A percentile compares a stretch with the other conserved stretches of the same genome.
Conservation (phyloP, 2,329 filamentous ascomycete genomes). For the Alternaria panax region DNA sequence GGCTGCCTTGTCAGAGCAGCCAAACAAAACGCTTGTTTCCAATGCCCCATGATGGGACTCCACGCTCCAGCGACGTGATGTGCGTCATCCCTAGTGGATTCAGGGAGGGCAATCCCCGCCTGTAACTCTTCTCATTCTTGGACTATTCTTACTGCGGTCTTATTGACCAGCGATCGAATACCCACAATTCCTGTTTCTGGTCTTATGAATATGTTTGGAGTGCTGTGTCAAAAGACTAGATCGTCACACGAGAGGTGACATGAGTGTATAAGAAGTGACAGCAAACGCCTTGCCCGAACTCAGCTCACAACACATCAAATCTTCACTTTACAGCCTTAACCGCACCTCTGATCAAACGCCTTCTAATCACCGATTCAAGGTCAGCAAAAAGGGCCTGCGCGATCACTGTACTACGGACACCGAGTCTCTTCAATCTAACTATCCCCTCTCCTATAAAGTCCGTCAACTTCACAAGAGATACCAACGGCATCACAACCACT, state of each 20-base stretch:
- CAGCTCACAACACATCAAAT: background rate
- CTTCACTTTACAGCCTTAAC: background rate
- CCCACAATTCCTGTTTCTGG: constrained; percentile 9
- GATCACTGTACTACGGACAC: background rate
- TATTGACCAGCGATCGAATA: constrained; percentile 9
- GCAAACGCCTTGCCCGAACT: background rate
- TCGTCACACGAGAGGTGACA: background rate
- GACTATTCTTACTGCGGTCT: background rate
- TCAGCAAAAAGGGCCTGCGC: background rate
- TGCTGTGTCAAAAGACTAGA: background rate
- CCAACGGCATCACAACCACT: background rate
- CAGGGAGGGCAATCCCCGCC: constrained; percentile 9
- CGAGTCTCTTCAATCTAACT: background rate
- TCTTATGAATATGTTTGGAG: constrained; percentile 12
- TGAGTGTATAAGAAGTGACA: background rate
- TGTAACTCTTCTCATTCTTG: constrained; percentile 16
- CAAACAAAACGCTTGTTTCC: constrained; percentile 3
- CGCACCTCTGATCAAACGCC: background rate
- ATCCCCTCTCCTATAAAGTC: background rate
- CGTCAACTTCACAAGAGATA: background rate
- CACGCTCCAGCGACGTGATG: constrained; percentile 7
- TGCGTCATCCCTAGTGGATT: constrained; percentile 15
- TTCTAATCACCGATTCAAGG: background rate
- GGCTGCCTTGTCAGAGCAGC: background rate
- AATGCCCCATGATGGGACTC: background rate